Percentiles rank a stretch among this genome's conserved stretches.
Conservation (phyloP, 2,329 filamentous ascomycete genomes). For the Westerdykella sp. region DNA sequence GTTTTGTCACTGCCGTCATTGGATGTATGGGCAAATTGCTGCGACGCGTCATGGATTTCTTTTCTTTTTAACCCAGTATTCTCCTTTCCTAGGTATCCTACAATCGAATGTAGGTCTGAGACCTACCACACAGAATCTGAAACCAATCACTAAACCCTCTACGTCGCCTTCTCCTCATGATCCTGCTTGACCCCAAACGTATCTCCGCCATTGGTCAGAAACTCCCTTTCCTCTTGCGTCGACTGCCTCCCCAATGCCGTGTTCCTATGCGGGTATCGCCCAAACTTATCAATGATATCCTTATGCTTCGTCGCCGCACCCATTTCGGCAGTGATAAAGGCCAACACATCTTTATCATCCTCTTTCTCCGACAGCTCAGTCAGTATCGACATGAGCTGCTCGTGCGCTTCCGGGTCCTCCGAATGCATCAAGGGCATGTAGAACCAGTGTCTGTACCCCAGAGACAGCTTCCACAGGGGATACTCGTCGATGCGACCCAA, state of each 20-base stretch:
- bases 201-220: constrained; percentile 42
- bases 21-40: no score
- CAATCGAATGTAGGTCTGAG: no score
- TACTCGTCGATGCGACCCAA: constrained; percentile 25
- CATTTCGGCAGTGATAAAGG: constrained; percentile 9
- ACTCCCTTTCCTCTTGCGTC: constrained; percentile 48
- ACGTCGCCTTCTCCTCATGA: neutral
- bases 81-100: no score
- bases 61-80: no score
- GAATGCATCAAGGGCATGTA: constrained; percentile 57
- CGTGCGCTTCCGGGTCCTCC: constrained; percentile 46
- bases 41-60: no score
- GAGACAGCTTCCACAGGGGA: constrained; percentile 25
- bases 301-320: constrained; percentile 44
- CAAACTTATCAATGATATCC: constrained; percentile 49
- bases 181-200: constrained; percentile 36
- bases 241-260: constrained; percentile 43
- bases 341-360: constrained; percentile 13
- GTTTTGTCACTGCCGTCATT: no score
- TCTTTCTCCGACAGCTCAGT: constrained; percentile 28
- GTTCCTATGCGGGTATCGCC: constrained; percentile 56
- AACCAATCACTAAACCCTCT: no score
- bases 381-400: constrained; percentile 31
- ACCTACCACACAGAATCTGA: no score
- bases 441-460: constrained; percentile 49